Percentiles rank a stretch among this genome's conserved stretches.
Evolutionary conservation across 495 filamentous ascomycete genomes (phyloP).

Genomic region (Apodospora peruviana): DNA sequence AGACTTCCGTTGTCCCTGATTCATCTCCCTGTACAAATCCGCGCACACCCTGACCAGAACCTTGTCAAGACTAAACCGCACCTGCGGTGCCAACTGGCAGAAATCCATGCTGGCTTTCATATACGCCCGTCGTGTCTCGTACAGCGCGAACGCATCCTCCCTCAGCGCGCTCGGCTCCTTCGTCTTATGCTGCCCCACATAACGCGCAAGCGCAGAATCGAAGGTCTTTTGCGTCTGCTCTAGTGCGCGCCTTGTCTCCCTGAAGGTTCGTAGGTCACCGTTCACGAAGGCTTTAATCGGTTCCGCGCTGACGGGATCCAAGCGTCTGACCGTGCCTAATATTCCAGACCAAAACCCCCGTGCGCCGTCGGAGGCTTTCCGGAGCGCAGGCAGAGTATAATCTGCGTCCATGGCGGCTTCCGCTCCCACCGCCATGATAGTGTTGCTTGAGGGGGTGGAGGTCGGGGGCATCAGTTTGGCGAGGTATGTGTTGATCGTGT

Average conservation of each 20-base stretch:
- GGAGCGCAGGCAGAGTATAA: slow-evolving; percentile 83
- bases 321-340: slow-evolving; percentile 63
- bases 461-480: slow-evolving; percentile 61
- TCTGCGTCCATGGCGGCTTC: slow-evolving; percentile 86
- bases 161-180: slow-evolving; percentile 87
- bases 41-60: slow-evolving; percentile 77
- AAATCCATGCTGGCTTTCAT: slow-evolving; percentile 91
- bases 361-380: slow-evolving; percentile 74
- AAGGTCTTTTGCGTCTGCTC: slow-evolving; percentile 79
- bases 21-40: slow-evolving; percentile 81
- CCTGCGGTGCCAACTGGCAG: slow-evolving; percentile 75
- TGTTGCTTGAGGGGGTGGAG: slow-evolving; percentile 65
- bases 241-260: slow-evolving; percentile 68
- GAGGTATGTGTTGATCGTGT: slow-evolving; percentile 67
- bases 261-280: slow-evolving; percentile 55
- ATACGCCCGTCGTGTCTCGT: slow-evolving; percentile 88
- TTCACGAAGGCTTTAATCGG: slow-evolving; percentile 72
- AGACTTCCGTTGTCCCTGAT: slow-evolving; percentile 2
- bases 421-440: slow-evolving; percentile 62
- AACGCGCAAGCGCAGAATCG: slow-evolving; percentile 73
- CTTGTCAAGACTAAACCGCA: slow-evolving; percentile 74
- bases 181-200: slow-evolving; percentile 77
- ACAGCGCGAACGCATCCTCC: slow-evolving; percentile 94
- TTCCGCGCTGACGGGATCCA: slow-evolving; percentile 71
- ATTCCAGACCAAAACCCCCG: slow-evolving; percentile 80